These are phyloP conservation scores for Pterulicium gracile DNA, from an alignment of 1,284 basidiomycete genomes.

Conservation along the genomic window DNA sequence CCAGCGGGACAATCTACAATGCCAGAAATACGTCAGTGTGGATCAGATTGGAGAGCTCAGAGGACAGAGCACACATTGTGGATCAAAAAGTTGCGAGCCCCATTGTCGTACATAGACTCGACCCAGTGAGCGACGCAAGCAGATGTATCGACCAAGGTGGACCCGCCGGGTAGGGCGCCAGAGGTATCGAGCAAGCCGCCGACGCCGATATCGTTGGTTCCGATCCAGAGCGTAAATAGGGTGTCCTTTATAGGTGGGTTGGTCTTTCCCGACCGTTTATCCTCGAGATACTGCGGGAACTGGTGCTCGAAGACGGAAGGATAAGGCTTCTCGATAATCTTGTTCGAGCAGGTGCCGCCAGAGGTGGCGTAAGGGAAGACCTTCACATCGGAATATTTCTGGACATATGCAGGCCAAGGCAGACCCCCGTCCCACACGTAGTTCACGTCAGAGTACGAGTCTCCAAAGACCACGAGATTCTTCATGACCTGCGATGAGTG, in stretches of 20 bases:
- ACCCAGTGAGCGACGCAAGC: conserved; percentile 34
- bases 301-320: conserved; percentile 31
- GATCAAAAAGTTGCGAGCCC: conserved; percentile 34
- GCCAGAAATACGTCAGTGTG: background rate
- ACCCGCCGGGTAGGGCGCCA: conserved; percentile 9
- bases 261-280: conserved; percentile 19
- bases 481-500: background rate
- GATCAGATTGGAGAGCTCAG: background rate
- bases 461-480: conserved; percentile 3
- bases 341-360: conserved; percentile 35
- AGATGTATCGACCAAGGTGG: conserved; percentile 28
- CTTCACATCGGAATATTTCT: conserved; percentile 23
- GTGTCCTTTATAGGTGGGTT: conserved; percentile 20
- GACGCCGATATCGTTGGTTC: conserved; percentile 31
- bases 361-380: conserved; percentile 31
- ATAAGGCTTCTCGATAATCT: conserved; percentile 30
- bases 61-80: conserved; percentile 26
- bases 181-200: conserved; percentile 23
- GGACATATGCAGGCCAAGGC: conserved; percentile 29
- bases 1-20: conserved; percentile 35
- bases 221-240: conserved; percentile 34
- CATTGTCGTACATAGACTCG: conserved; percentile 24
- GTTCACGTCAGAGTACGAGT: background rate
- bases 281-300: conserved; percentile 23
- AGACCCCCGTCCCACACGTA: conserved; percentile 12